phyloP scores from a whole-genome alignment of 805 yeast species.

The Hanseniaspora jakobsenii region DNA sequence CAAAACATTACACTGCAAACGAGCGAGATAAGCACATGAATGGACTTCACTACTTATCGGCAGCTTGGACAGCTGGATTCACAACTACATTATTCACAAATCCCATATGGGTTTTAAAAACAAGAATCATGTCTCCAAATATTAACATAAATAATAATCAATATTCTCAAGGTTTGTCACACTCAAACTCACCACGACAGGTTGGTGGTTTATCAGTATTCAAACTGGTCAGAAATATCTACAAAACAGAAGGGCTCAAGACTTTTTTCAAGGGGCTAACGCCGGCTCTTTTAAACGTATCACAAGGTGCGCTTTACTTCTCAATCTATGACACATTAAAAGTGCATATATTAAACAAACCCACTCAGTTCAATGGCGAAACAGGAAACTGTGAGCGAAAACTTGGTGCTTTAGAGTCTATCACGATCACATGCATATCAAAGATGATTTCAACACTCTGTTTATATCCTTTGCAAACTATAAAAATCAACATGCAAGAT shows the following conservation, averaged over 20 bases:
- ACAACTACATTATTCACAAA: constrained; percentile 68
- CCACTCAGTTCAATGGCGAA: too few relatives aligned
- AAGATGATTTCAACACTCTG: constrained; percentile 55
- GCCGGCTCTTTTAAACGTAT: constrained; percentile 69
- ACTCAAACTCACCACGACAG: too few relatives aligned
- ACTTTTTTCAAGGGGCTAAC: constrained; percentile 64
- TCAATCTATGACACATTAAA: constrained; percentile 75
- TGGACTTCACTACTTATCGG: constrained; percentile 37
- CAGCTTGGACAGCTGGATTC: constrained; percentile 63
- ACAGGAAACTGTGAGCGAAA: too few relatives aligned
- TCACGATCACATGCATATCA: constrained; percentile 53
- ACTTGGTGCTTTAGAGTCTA: constrained; percentile 49
- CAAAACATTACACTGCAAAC: constrained; percentile 12
- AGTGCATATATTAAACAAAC: constrained; percentile 24
- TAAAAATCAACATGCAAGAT: constrained; percentile 55
- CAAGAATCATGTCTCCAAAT: constrained; percentile 58
- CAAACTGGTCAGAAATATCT: constrained; percentile 37
- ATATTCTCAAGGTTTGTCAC: too few relatives aligned
- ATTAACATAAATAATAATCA: constrained; percentile 22
- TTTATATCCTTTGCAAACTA: constrained; percentile 75
- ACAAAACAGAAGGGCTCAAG: constrained; percentile 42
- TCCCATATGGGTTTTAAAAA: constrained; percentile 92
- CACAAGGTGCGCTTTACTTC: constrained; percentile 83
- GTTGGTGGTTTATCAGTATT: constrained; percentile 28
- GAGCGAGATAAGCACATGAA: constrained; percentile 29